Evolutionary conservation across 2,329 filamentous ascomycete species (phyloP), one percentile per base, ranked within the genome.

Genomic region (Hypoxylon sp.): DNA sequence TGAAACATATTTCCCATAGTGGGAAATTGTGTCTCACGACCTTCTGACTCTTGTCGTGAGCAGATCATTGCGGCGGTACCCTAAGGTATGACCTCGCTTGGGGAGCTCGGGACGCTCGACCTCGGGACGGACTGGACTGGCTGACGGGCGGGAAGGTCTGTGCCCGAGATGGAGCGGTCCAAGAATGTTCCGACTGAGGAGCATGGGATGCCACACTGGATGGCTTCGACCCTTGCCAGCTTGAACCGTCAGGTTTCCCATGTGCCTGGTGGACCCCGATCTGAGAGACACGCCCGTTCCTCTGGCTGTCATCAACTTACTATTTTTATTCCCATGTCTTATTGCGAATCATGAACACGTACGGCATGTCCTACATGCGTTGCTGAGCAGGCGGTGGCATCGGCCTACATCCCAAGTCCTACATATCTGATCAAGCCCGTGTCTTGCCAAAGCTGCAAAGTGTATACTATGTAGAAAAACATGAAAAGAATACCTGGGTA

Each of bases 131-230:
- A n/a, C n/a, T n/a, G n/a, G n/a, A n/a, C n/a, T n/a, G n/a, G n/a
- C n/a, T n/a, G 48, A 42, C 49, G 29, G 55, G 52, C 48, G 27
- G 24, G 46, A 45, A 11, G 37, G 37, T n/a, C 37, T 40, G 27
- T 33, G 18, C 27, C 9, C 17, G 2, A 49, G 41, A 11, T 40
- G 29, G 48, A 35, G 51, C 60, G 62, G 60, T 53, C 42, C 48
- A 59, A 60, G 51, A 61, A 61, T 65, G 43, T 57, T 59, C 62
- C 60, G 62, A 61, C 43, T 17, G 26, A n/a, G n/a, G 43, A 52
- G 31, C 31, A 35, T 15, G 31, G 29, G n/a, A n/a, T n/a, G n/a
- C n/a, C n/a, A n/a, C n/a, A n/a, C n/a, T n/a, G n/a, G n/a, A n/a
- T n/a, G n/a, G n/a, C n/a, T n/a, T n/a, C n/a, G n/a, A n/a, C n/a